phyloP scores from a whole-genome alignment of 1,284 basidiomycete genomes.

The Anthracocystis panici-leucophaei region DNA sequence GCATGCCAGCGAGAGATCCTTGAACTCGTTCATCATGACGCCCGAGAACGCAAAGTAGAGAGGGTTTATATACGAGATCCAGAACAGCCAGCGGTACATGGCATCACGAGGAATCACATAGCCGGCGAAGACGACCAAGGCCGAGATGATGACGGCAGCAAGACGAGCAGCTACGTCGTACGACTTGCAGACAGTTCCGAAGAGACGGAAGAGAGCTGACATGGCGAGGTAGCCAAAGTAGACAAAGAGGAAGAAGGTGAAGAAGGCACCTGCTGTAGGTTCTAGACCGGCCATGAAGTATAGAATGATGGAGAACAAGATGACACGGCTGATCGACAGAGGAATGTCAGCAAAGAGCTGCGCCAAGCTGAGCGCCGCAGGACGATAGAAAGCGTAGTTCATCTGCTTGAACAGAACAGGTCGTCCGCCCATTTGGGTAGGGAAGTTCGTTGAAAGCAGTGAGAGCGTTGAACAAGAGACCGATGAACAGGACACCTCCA shows the following conservation, averaged over 20 bases:
- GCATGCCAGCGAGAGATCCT: conserved; percentile 46
- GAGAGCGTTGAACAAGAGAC: conserved; percentile 64
- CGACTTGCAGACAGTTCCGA: conserved; percentile 73
- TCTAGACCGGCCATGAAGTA: conserved; percentile 77
- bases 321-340: conserved; percentile 74
- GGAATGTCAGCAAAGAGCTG: conserved; percentile 80
- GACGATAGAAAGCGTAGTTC: conserved; percentile 71
- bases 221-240: conserved; percentile 70
- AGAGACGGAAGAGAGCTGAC: conserved; percentile 71
- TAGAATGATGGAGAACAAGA: conserved; percentile 75
- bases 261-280: conserved; percentile 71
- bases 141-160: conserved; percentile 75
- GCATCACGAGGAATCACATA: conserved; percentile 76
- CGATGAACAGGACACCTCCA: conserved; percentile 62
- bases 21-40: conserved; percentile 74
- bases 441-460: conserved; percentile 75
- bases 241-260: conserved; percentile 61
- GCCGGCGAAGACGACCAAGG: conserved; percentile 77
- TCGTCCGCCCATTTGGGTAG: conserved; percentile 76
- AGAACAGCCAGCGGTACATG: conserved; percentile 70
- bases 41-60: conserved; percentile 74
- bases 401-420: conserved; percentile 78
- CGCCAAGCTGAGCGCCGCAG: conserved; percentile 73
- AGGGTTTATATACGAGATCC: conserved; percentile 69
- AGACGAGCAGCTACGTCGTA: conserved; percentile 66